Percentiles rank a stretch among this genome's conserved stretches.
phyloP scores from a whole-genome alignment of 345 rosid genomes.

The Durio zibethinus region DNA sequence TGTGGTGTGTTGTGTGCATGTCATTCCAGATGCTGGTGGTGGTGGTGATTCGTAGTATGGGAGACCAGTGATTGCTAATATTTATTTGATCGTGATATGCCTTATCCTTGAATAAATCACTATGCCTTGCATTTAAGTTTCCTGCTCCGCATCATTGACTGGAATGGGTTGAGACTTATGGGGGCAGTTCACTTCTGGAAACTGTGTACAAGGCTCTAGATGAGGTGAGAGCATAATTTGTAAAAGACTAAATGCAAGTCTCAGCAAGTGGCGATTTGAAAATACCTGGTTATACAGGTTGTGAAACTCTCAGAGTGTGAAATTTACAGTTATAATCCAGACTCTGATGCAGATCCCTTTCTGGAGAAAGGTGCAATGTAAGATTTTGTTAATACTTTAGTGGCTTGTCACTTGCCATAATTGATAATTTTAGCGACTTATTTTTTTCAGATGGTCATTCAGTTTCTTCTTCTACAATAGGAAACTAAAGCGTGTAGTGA shows the following conservation, averaged over 20 bases:
- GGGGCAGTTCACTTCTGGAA: slow-evolving; percentile 66
- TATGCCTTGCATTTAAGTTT: background rate
- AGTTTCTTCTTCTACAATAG: slow-evolving; percentile 91
- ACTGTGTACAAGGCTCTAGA: slow-evolving; percentile 80
- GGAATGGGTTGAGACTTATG: slow-evolving; percentile 80
- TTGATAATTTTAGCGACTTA: background rate
- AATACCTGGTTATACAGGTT: slow-evolving; percentile 51
- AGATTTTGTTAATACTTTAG: slow-evolving; percentile 13
- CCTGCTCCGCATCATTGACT: slow-evolving; percentile 17
- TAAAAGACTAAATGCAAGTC: slow-evolving; percentile 10
- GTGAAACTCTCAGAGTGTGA: slow-evolving; percentile 83
- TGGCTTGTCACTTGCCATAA: background rate
- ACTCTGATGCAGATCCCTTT: slow-evolving; percentile 79
- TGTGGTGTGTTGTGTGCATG: background rate
- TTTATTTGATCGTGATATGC: background rate
- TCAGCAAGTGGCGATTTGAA: slow-evolving; percentile 8
- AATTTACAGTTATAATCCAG: slow-evolving; percentile 79
- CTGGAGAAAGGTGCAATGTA: slow-evolving; percentile 84
- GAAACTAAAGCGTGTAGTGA: slow-evolving; percentile 81
- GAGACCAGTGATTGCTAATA: background rate
- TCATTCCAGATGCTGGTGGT: background rate
- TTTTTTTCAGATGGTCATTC: slow-evolving; percentile 80
- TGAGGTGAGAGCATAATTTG: slow-evolving; percentile 55
- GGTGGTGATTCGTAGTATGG: background rate
- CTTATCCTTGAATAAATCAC: background rate